Percentiles rank a stretch among this genome's conserved stretches.
Evolutionary conservation across 129 eudicot species (phyloP).

Genomic region (Solidago caesia): DNA sequence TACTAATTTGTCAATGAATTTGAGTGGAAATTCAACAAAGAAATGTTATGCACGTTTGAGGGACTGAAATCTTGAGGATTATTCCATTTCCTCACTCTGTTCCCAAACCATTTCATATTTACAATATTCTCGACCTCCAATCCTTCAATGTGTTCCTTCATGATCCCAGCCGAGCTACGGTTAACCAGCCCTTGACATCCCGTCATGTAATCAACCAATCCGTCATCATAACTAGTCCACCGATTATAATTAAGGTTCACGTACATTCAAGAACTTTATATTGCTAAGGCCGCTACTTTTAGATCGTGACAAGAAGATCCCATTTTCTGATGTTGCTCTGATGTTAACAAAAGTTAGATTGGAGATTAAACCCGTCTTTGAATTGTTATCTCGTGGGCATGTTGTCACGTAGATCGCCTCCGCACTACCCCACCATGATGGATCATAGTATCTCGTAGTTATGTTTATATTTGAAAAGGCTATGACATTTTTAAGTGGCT

Average conservation of each 20-base stretch:
- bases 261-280: constrained; percentile 52
- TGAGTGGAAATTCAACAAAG: constrained; percentile 58
- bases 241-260: constrained; percentile 68
- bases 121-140: constrained; percentile 67
- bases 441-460: constrained; percentile 85
- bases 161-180: constrained; percentile 69
- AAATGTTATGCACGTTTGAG: constrained; percentile 66
- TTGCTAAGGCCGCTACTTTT: constrained; percentile 52
- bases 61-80: constrained; percentile 83
- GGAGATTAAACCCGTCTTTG: constrained; percentile 66
- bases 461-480: constrained; percentile 86
- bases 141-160: constrained; percentile 82
- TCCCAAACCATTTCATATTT: constrained; percentile 71
- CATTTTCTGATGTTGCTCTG: constrained; percentile 82
- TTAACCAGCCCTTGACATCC: constrained; percentile 89
- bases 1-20: constrained; percentile 24
- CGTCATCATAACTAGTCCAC: constrained; percentile 76
- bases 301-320: constrained; percentile 83
- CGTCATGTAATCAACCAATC: constrained; percentile 81
- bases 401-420: constrained; percentile 88
- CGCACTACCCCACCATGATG: constrained; percentile 98
- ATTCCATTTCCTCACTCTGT: constrained; percentile 56
- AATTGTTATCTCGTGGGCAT: constrained; percentile 61
- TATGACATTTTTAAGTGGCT: constrained; percentile 37
- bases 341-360: constrained; percentile 66